phyloP scores from a whole-genome alignment of 2,329 filamentous ascomycete species.

The Pseudogymnoascus sp. region DNA sequence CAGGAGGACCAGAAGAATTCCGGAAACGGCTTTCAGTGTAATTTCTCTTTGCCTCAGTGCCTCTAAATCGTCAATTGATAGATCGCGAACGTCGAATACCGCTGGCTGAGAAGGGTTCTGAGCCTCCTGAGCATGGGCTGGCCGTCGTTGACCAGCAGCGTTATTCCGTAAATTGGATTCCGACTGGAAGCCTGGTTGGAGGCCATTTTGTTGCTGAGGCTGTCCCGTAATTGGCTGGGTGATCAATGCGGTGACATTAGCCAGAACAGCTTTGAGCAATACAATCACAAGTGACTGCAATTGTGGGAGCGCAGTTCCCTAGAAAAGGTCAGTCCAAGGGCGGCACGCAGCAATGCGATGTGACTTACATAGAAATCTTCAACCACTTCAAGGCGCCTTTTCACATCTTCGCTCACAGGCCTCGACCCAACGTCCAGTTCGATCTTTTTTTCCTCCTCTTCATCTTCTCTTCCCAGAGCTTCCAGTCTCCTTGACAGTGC shows the following conservation, averaged over 20 bases:
- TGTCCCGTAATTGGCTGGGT: conserved; percentile 37
- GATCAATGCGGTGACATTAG: conserved; percentile 82
- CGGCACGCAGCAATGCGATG: neutral
- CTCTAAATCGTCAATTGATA: conserved; percentile 68
- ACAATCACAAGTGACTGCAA: conserved; percentile 91
- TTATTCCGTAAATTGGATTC: conserved; percentile 22
- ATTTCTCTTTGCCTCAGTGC: conserved; percentile 77
- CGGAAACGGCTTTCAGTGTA: conserved; percentile 83
- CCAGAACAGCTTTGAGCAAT: conserved; percentile 76
- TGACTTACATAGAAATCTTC: conserved; percentile 76
- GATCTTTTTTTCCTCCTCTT: conserved; percentile 31
- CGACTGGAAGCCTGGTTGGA: conserved; percentile 20
- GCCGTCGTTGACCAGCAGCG: conserved; percentile 22
- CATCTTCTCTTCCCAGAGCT: conserved; percentile 21
- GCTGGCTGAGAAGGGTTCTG: conserved; percentile 14
- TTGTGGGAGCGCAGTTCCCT: conserved; percentile 71
- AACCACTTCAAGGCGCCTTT: conserved; percentile 60
- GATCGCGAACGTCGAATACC: conserved; percentile 30
- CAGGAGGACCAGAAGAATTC: conserved; percentile 72
- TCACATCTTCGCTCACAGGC: conserved; percentile 44
- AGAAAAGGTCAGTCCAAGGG: conserved; percentile 24
- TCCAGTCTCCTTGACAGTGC: conserved; percentile 34
- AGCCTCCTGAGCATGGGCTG: conserved; percentile 20
- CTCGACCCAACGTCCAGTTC: conserved; percentile 44
- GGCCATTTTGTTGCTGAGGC: conserved; percentile 15